Evolutionary conservation across 129 eudicot genomes (phyloP), one percentile per base, ranked within the genome.

Genomic region (Rutidosis leptorrhynchoides): DNA sequence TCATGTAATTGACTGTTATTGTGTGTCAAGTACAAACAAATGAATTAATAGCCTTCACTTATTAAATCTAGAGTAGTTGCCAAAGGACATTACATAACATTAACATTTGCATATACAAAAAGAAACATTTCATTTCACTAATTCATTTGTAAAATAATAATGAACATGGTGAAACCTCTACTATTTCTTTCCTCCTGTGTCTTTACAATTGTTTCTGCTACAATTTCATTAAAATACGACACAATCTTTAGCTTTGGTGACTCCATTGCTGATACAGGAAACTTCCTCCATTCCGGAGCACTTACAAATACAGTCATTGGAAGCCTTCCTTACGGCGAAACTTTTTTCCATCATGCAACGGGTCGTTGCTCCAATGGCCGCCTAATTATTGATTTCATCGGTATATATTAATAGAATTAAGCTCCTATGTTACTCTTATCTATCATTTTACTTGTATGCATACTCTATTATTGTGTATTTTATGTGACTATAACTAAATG

Each of bases 351-450:
- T 29, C 83, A 57, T 16, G 71, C 97, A 32, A 90, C 95, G 0
- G 95, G 97, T n/a, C 95, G 95, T 27, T 86, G 97, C 85, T 90
- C 95, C 0, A 53, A 90, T 29, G 97, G 97, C 16, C 86, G 95
- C 28, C 87, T 90, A 40, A 56, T 86, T 0, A 67, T 86, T 16
- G 97, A 86, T 49, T 90, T 86, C 43, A 49, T 90, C 16, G 95
- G 97, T 90, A 86, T 30, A 25, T 29, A 57, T 28, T 16, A 16
- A 15, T 2, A 10, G 8, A 24, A 63, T 28, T 8, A 1, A 20
- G 4, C 40, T 35, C 20, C 5, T 12, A 1, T 12, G 1, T 17
- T 40, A 21, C 7, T 22, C 40, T 21, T n/a, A 7, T 17, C 59
- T 6, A 16, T 6, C 16, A 1, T 67, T 51, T 67, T 49, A 43